Evolutionary conservation across 257 asterid species (phyloP).

Genomic region (Verbena officinalis): DNA sequence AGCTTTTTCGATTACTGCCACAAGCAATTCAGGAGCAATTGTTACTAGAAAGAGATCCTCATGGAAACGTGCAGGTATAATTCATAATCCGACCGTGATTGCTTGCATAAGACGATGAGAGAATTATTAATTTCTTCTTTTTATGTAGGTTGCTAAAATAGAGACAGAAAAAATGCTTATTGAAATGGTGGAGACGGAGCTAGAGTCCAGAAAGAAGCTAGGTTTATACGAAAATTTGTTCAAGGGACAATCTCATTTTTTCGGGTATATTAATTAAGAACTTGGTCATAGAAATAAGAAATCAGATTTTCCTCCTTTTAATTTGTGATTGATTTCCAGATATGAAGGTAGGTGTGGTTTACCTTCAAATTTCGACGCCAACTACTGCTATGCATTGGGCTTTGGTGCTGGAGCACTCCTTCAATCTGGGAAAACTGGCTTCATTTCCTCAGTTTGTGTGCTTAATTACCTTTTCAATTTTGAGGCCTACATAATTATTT

Average conservation of each 20-base stretch:
- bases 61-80: slow-evolving; percentile 75
- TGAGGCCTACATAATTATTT: too few species aligned
- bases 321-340: slow-evolving; percentile 28
- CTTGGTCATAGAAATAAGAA: too few species aligned
- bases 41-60: slow-evolving; percentile 84
- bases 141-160: slow-evolving; percentile 70
- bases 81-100: too few species aligned
- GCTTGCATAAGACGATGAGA: too few species aligned
- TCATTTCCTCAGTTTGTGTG: slow-evolving; percentile 65
- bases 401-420: slow-evolving; percentile 47
- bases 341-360: slow-evolving; percentile 85
- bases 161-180: slow-evolving; percentile 82
- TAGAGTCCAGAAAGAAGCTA: slow-evolving; percentile 52
- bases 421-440: slow-evolving; percentile 37
- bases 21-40: slow-evolving; percentile 68
- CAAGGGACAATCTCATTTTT: slow-evolving; percentile 75
- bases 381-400: slow-evolving; percentile 75
- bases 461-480: too few species aligned
- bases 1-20: slow-evolving; percentile 69
- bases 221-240: slow-evolving; percentile 51
- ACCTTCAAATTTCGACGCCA: slow-evolving; percentile 75
- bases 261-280: slow-evolving; percentile 55
- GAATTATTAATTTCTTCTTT: too few species aligned
- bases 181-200: slow-evolving; percentile 80
- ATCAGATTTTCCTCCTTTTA: too few species aligned